Conservation (phyloP, 148 eudicot genomes). For the Rhododendron molle region DNA sequence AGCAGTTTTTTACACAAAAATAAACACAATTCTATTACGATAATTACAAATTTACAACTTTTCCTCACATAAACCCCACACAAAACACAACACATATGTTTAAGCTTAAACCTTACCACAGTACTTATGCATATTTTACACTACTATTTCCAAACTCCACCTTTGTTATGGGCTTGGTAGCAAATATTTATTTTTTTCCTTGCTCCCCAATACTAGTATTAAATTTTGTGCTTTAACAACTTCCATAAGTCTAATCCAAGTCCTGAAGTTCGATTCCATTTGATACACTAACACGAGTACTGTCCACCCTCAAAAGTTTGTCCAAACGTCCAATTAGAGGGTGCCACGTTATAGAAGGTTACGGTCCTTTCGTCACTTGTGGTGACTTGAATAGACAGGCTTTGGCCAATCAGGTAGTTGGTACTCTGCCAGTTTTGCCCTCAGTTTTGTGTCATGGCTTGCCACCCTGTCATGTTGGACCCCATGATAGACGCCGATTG, state of each 20-base stretch:
- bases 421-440: conserved; percentile 34
- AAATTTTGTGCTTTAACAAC: background rate
- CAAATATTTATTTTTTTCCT: background rate
- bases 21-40: no score
- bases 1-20: background rate
- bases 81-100: no score
- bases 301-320: conserved; percentile 30
- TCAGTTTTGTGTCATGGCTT: conserved; percentile 28
- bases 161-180: background rate
- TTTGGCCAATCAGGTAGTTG: conserved; percentile 24
- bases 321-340: conserved; percentile 29
- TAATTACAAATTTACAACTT: background rate
- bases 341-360: conserved; percentile 23
- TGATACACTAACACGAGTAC: background rate
- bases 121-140: background rate
- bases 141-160: background rate
- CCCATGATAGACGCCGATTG: conserved; percentile 26
- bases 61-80: no score
- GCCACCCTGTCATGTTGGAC: conserved; percentile 26
- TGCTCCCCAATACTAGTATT: background rate
- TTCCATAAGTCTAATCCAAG: background rate
- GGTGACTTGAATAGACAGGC: conserved; percentile 25
- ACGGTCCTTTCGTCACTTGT: conserved; percentile 26
- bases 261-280: background rate
- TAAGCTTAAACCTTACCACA: no score